A percentile compares a stretch with the other conserved stretches of the same genome.
phyloP scores from a whole-genome alignment of 2,329 filamentous ascomycete species.

The Alternaria sp. region DNA sequence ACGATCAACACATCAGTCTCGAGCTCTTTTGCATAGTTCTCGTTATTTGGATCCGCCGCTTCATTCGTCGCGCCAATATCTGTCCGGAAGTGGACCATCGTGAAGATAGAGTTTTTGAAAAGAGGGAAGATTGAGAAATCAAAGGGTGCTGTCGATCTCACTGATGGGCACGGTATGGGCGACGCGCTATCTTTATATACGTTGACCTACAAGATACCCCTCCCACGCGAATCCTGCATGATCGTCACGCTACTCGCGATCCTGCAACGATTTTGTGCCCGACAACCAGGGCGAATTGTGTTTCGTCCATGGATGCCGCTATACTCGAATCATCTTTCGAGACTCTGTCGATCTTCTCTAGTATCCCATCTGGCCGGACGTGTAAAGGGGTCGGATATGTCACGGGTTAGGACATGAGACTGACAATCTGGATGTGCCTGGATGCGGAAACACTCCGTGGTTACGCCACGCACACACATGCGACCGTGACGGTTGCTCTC shows the following conservation, averaged over 20 bases:
- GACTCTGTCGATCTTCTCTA: conserved; percentile 1
- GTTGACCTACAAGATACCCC: conserved; percentile 23
- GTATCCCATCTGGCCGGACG: conserved; percentile 24
- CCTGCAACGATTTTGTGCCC: conserved; percentile 5
- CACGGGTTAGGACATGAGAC: conserved; percentile 5
- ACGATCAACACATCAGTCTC: conserved; percentile 51
- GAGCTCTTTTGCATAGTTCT: conserved; percentile 47
- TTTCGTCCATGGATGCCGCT: conserved; percentile 8
- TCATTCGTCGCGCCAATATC: conserved; percentile 42
- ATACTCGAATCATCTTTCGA: neutral
- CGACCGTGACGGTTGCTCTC: conserved; percentile 19
- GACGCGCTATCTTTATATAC: conserved; percentile 25
- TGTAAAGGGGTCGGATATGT: conserved; percentile 13
- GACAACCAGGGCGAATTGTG: conserved; percentile 1
- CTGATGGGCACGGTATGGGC: conserved; percentile 2
- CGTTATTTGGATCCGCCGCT: conserved; percentile 28
- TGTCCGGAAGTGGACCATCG: conserved; percentile 44
- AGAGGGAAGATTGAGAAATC: neutral
- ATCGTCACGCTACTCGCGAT: conserved; percentile 17
- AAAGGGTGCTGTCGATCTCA: neutral
- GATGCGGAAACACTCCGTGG: conserved; percentile 16
- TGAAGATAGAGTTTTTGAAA: neutral
- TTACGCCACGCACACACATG: conserved; percentile 14
- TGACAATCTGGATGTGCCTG: neutral
- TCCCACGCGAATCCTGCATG: conserved; percentile 16